Evolutionary conservation across 2,329 filamentous ascomycete genomes (phyloP).

Genomic region (Calonectria multiphialidica): DNA sequence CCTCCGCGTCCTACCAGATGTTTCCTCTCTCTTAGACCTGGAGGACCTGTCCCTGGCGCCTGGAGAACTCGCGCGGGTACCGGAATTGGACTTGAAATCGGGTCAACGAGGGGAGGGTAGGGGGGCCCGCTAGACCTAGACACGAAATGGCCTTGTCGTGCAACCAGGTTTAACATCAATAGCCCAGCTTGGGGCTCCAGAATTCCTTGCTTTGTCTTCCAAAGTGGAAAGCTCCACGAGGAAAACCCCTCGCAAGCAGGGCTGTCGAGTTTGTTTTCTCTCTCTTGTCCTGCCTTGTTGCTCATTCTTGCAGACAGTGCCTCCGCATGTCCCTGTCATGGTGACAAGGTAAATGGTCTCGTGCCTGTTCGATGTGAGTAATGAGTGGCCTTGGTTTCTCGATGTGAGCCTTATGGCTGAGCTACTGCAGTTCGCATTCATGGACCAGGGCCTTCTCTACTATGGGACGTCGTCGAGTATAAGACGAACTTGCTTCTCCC

Average conservation of each 20-base stretch:
- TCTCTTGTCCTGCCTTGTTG: not conserved
- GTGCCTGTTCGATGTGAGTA: conserved; percentile 22
- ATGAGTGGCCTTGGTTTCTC: conserved; percentile 3
- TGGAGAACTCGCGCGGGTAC: not conserved
- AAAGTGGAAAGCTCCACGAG: conserved; percentile 26
- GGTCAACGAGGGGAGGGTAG: not conserved
- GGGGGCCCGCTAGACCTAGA: not conserved
- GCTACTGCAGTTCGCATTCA: conserved; percentile 23
- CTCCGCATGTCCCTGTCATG: conserved; percentile 10
- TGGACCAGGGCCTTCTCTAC: conserved; percentile 11
- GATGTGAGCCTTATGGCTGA: conserved; percentile 28
- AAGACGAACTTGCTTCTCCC: conserved; percentile 21
- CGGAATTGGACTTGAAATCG: not conserved
- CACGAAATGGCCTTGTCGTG: conserved; percentile 8
- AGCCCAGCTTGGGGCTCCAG: not conserved
- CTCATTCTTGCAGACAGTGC: conserved; percentile 3
- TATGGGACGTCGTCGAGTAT: conserved; percentile 11
- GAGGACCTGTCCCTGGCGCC: not conserved
- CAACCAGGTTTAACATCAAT: not conserved
- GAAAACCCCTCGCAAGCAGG: not conserved
- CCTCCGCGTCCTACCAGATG: not conserved
- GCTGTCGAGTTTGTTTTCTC: conserved; percentile 3
- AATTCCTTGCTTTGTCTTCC: not conserved
- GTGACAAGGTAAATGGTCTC: conserved; percentile 21
- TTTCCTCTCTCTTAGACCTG: not conserved